Evolutionary conservation across 1,284 basidiomycete genomes (phyloP).

Genomic region (Cystobasidium sp.): DNA sequence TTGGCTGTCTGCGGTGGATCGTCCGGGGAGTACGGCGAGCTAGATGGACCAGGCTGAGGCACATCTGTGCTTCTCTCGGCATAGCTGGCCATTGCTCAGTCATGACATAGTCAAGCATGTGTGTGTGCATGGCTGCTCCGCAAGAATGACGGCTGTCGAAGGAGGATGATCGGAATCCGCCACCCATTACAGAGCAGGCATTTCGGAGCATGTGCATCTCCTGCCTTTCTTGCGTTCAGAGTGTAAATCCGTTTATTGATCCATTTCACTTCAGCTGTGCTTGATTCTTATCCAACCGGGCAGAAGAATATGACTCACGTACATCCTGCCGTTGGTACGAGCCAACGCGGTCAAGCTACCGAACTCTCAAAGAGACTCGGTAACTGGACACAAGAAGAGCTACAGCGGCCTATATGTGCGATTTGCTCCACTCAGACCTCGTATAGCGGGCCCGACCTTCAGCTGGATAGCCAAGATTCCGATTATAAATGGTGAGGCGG

Average conservation of each 20-base stretch:
- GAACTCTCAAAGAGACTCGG: conserved; percentile 16
- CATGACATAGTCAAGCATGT: not conserved
- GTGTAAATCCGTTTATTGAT: too few relatives aligned
- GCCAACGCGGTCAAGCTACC: not conserved
- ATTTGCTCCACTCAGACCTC: conserved; percentile 47
- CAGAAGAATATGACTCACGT: not conserved
- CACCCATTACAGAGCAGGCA: too few relatives aligned
- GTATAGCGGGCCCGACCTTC: conserved; percentile 27
- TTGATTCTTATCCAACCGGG: too few relatives aligned
- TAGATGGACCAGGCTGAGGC: conserved; percentile 23
- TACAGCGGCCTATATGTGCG: conserved; percentile 42
- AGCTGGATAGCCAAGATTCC: conserved; percentile 41
- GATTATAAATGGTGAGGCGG: conserved; percentile 43
- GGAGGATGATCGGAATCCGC: not conserved
- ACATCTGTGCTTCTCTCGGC: conserved; percentile 30
- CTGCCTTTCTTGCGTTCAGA: too few relatives aligned
- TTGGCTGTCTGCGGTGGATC: conserved; percentile 43
- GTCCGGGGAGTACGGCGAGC: not conserved
- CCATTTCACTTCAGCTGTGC: too few relatives aligned
- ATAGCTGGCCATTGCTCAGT: conserved; percentile 24
- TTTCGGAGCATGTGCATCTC: too few relatives aligned
- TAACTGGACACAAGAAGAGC: conserved; percentile 18
- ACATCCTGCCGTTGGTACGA: not conserved
- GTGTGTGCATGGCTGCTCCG: not conserved
- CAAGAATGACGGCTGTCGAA: not conserved